These are phyloP conservation scores for Cyberlindnera xylosilytica DNA, from an alignment of 805 yeast species.

Conservation along the genomic window DNA sequence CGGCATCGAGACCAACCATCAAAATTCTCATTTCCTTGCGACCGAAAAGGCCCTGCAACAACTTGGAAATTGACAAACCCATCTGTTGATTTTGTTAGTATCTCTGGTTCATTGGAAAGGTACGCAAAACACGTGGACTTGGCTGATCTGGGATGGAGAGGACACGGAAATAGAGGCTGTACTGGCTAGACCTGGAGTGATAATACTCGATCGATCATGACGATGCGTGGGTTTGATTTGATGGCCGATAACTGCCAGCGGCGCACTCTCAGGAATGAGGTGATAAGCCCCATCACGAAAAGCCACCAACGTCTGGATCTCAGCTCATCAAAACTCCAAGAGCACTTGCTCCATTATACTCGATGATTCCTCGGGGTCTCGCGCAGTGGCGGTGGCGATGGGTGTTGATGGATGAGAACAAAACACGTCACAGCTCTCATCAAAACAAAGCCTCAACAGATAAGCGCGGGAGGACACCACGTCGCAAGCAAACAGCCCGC, in stretches of 20 bases:
- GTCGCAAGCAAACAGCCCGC: no score
- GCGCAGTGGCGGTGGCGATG: background rate
- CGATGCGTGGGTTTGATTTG: background rate
- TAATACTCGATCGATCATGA: no score
- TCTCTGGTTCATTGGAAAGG: background rate
- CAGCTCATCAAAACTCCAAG: background rate
- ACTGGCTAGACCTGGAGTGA: no score
- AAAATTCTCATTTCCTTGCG: constrained; percentile 97
- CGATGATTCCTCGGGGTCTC: background rate
- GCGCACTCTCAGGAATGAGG: background rate
- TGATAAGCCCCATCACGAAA: constrained; percentile 8
- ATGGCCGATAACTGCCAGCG: background rate
- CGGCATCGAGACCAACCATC: constrained; percentile 98
- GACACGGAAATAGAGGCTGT: no score
- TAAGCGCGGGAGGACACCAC: background rate
- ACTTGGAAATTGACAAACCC: constrained; percentile 95
- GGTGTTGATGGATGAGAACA: background rate
- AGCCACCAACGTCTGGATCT: background rate
- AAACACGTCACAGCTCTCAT: background rate
- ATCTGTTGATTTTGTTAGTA: constrained; percentile 40
- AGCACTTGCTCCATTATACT: no score
- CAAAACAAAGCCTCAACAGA: constrained; percentile 4
- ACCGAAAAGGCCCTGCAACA: constrained; percentile 93
- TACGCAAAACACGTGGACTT: no score
- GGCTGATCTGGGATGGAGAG: no score